These are phyloP conservation scores for Entomortierella parvispora DNA, from an alignment of 192 early-diverging fungal genomes.

Conservation along the genomic window DNA sequence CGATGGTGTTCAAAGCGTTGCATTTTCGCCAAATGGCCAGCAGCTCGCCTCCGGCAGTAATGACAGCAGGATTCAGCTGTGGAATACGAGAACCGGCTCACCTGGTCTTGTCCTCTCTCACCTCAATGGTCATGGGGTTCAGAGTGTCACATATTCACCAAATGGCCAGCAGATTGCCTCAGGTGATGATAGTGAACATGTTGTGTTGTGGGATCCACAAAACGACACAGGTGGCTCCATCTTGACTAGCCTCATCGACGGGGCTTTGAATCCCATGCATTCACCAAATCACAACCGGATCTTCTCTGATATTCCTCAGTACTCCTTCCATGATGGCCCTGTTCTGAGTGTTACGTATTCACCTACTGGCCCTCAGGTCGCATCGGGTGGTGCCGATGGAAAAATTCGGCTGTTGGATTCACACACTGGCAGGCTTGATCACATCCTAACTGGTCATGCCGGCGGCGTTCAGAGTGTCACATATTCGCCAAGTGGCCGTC, in stretches of 20 bases:
- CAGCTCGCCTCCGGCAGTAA: background rate
- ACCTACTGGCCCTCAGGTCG: constrained; percentile 1
- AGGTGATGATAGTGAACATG: background rate
- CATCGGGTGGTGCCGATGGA: background rate
- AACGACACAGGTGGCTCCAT: too few species aligned
- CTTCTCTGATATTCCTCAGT: background rate
- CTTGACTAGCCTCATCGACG: too few species aligned
- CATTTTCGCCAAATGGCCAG: background rate
- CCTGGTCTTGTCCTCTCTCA: background rate
- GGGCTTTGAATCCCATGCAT: too few species aligned
- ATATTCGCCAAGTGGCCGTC: background rate
- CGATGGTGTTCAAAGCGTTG: background rate
- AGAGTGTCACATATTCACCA: background rate
- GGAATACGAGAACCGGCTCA: background rate
- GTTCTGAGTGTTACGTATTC: constrained; percentile 2
- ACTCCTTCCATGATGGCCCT: too few species aligned
- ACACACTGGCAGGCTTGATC: background rate
- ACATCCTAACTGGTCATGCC: constrained; percentile 1
- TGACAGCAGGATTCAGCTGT: background rate
- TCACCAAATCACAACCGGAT: too few species aligned
- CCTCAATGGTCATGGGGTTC: background rate
- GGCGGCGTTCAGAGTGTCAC: background rate
- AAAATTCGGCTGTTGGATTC: background rate
- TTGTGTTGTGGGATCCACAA: background rate
- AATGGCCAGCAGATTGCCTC: background rate